Evolutionary conservation across 371 early-diverging fungal genomes (phyloP).

Genomic region (Rozella allomycis): DNA sequence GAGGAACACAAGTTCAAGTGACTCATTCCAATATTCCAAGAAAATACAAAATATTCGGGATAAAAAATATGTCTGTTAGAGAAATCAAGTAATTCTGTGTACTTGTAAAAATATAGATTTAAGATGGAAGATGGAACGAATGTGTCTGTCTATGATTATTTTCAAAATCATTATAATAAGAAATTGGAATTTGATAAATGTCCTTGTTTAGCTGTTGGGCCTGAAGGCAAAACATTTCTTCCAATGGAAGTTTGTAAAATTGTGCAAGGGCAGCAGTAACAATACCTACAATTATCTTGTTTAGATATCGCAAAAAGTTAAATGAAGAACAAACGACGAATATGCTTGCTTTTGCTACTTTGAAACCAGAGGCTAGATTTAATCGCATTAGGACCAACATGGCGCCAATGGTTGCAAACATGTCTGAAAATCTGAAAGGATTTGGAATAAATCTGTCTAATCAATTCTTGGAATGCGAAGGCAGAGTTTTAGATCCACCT

Average conservation of each 20-base stretch:
- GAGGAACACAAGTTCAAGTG: neutral
- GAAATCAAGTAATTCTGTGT: neutral
- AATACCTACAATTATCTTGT: too few species aligned
- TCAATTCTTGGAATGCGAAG: constrained; percentile 3
- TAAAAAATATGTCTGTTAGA: neutral
- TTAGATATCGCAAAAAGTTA: constrained; percentile 7
- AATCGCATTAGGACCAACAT: constrained; percentile 3
- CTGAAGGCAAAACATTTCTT: constrained; percentile 4
- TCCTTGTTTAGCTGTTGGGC: too few species aligned
- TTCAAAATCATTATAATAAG: constrained; percentile 4
- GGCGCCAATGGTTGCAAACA: constrained; percentile 1
- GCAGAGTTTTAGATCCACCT: constrained; percentile 5
- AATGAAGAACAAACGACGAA: constrained; percentile 6
- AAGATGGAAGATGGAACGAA: constrained; percentile 2
- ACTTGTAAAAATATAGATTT: constrained; percentile 1
- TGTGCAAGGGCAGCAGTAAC: constrained; percentile 3
- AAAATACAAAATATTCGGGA: too few species aligned
- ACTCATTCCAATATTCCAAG: too few species aligned
- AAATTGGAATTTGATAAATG: constrained; percentile 5
- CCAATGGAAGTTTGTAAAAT: constrained; percentile 10
- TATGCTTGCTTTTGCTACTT: constrained; percentile 6
- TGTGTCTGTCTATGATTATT: constrained; percentile 8
- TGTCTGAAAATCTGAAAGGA: too few species aligned
- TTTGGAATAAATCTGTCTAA: constrained; percentile 5
- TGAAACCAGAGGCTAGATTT: constrained; percentile 5